Percentiles rank a stretch among this genome's conserved stretches.
Evolutionary conservation across 441 rosid species (phyloP).

Genomic region (Bruguiera hainesii): DNA sequence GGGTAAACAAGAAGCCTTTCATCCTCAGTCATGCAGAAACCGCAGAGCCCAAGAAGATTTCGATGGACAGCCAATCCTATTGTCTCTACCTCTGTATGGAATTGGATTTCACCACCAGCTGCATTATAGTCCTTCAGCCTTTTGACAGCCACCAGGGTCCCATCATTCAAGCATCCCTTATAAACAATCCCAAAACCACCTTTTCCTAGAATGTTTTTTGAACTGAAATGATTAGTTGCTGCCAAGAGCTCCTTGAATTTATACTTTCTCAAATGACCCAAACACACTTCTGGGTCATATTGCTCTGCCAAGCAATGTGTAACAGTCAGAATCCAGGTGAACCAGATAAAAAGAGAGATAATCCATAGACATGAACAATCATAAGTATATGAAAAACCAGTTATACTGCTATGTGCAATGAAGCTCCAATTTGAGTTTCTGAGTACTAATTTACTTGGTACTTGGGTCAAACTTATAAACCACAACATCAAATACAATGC

Average conservation of each 20-base stretch:
- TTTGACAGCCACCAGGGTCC: slow-evolving; percentile 82
- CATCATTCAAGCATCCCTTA: slow-evolving; percentile 75
- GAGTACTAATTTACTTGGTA: not conserved
- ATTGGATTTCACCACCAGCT: slow-evolving; percentile 89
- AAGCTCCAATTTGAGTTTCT: not conserved
- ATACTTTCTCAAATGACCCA: slow-evolving; percentile 83
- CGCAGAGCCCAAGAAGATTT: slow-evolving; percentile 88
- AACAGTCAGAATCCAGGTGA: slow-evolving; percentile 13
- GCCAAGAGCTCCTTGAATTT: slow-evolving; percentile 83
- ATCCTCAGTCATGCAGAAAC: slow-evolving; percentile 81
- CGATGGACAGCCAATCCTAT: slow-evolving; percentile 92
- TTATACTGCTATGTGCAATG: not conserved
- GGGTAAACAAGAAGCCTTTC: slow-evolving; percentile 94
- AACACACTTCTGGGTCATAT: slow-evolving; percentile 75
- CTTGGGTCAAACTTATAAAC: not conserved
- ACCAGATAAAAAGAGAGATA: not conserved
- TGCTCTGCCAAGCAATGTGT: slow-evolving; percentile 53
- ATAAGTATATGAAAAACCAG: not conserved
- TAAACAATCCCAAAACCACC: slow-evolving; percentile 94
- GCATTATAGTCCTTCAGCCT: slow-evolving; percentile 85
- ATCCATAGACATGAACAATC: no score
- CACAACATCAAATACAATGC: not conserved
- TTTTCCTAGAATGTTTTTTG: slow-evolving; percentile 81
- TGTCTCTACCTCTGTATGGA: slow-evolving; percentile 93
- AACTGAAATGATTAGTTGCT: slow-evolving; percentile 82